phyloP scores from a whole-genome alignment of 495 filamentous ascomycete species.

The Aspergillus homomorphus region DNA sequence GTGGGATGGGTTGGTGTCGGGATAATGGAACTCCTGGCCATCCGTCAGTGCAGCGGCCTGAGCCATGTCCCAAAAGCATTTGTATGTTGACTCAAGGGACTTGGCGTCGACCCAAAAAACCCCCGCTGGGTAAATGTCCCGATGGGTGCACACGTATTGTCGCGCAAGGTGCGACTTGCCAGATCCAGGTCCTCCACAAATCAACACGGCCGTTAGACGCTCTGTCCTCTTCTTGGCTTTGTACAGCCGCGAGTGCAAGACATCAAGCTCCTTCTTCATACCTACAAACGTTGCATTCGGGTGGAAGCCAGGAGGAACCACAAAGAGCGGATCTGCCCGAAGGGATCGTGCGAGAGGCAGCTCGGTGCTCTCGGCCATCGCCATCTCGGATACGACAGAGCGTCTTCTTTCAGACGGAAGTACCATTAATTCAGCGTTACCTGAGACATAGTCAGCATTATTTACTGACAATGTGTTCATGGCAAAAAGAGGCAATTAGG shows the following conservation, averaged over 20 bases:
- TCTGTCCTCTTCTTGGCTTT: slow-evolving; percentile 59
- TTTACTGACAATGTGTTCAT: slow-evolving; percentile 21
- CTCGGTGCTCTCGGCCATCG: slow-evolving; percentile 21
- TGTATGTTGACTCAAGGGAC: slow-evolving; percentile 57
- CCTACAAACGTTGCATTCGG: slow-evolving; percentile 76
- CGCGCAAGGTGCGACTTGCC: slow-evolving; percentile 82
- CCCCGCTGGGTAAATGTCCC: slow-evolving; percentile 65
- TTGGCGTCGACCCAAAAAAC: slow-evolving; percentile 80
- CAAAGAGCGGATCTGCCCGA: slow-evolving; percentile 44
- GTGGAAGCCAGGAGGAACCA: slow-evolving; percentile 72
- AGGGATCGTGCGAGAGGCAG: slow-evolving; percentile 24
- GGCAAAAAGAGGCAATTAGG: slow-evolving; percentile 20
- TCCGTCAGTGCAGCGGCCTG: slow-evolving; percentile 57
- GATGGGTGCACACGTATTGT: slow-evolving; percentile 71
- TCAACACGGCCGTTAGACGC: slow-evolving; percentile 64
- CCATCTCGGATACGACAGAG: slow-evolving; percentile 27
- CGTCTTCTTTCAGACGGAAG: slow-evolving; percentile 23
- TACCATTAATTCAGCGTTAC: slow-evolving; percentile 15
- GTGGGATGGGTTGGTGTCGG: slow-evolving; percentile 41
- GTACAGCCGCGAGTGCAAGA: slow-evolving; percentile 64
- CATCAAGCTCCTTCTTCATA: slow-evolving; percentile 65
- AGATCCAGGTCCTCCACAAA: slow-evolving; percentile 70
- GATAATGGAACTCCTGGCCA: slow-evolving; percentile 34
- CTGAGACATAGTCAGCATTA: slow-evolving; percentile 33
- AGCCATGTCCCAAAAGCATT: slow-evolving; percentile 74